phyloP scores from a whole-genome alignment of 805 yeast species.

The Danielozyma ontarioensis region DNA sequence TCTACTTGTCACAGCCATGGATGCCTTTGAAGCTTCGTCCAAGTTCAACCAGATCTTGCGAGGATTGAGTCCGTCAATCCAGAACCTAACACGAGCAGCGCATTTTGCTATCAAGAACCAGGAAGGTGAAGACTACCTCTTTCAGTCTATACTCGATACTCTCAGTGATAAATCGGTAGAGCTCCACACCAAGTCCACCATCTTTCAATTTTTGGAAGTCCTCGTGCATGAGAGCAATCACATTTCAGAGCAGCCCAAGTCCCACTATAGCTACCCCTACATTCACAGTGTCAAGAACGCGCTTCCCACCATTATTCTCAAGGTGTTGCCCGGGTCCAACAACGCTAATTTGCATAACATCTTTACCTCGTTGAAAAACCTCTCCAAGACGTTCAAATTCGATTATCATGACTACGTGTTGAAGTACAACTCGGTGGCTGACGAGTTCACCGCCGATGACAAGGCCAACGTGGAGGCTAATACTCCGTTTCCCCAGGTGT shows the following conservation, averaged over 20 bases:
- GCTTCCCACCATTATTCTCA: conserved; percentile 28
- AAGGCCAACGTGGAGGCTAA: conserved; percentile 22
- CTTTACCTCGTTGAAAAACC: conserved; percentile 29
- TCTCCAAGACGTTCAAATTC: conserved; percentile 30
- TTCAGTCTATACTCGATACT: conserved; percentile 61
- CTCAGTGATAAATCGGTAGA: conserved; percentile 43
- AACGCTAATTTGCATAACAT: conserved; percentile 33
- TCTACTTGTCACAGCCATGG: conserved; percentile 49
- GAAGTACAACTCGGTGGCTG: conserved; percentile 21
- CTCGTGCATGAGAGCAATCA: conserved; percentile 38
- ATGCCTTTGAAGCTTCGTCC: conserved; percentile 80
- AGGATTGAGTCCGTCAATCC: conserved; percentile 58
- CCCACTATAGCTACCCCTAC: conserved; percentile 34
- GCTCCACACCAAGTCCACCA: conserved; percentile 58
- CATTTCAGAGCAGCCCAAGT: conserved; percentile 29
- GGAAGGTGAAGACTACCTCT: conserved; percentile 63
- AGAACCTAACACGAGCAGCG: conserved; percentile 46
- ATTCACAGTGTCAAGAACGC: conserved; percentile 26
- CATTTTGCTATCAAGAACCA: conserved; percentile 51
- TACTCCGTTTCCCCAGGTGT: conserved; percentile 30
- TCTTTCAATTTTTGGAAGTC: conserved; percentile 68
- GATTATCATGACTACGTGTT: conserved; percentile 20
- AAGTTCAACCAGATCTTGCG: conserved; percentile 67
- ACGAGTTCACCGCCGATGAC: conserved; percentile 34
- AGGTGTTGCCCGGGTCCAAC: conserved; percentile 32